A percentile compares a stretch with the other conserved stretches of the same genome.
Evolutionary conservation across 164 flowering plant genomes (phyloP).

Genomic region (Magnolia sinica): DNA sequence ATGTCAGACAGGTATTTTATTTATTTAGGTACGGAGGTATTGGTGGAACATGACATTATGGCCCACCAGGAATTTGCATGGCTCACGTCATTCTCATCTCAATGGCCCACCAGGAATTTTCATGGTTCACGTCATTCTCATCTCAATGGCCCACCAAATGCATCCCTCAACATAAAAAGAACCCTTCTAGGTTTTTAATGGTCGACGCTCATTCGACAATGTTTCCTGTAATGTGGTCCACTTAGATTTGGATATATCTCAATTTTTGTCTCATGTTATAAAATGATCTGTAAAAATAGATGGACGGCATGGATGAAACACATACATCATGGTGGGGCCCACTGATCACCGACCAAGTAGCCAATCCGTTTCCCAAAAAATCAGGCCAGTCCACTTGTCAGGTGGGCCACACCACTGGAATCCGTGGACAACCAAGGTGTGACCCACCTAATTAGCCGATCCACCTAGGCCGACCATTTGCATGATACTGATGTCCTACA

Average conservation of each 20-base stretch:
- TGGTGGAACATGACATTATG: background rate
- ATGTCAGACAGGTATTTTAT: background rate
- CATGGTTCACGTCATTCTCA: background rate
- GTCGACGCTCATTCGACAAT: no score
- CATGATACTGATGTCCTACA: no score
- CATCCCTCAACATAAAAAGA: background rate
- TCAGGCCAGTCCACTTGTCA: background rate
- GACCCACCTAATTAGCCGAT: background rate
- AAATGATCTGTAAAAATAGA: no score
- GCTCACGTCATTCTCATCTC: background rate
- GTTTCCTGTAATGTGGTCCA: no score
- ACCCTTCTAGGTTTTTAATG: no score
- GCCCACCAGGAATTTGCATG: background rate
- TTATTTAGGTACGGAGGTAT: background rate
- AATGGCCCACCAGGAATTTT: background rate
- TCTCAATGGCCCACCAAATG: background rate
- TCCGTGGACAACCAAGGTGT: background rate
- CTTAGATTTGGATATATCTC: no score
- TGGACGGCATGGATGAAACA: no score
- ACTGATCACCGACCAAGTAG: no score
- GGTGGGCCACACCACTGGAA: background rate
- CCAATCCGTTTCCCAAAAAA: no score
- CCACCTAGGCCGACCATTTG: no score
- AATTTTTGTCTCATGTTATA: no score
- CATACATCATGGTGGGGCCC: no score